phyloP scores from a whole-genome alignment of 345 rosid species.

The Euphorbia lathyris region DNA sequence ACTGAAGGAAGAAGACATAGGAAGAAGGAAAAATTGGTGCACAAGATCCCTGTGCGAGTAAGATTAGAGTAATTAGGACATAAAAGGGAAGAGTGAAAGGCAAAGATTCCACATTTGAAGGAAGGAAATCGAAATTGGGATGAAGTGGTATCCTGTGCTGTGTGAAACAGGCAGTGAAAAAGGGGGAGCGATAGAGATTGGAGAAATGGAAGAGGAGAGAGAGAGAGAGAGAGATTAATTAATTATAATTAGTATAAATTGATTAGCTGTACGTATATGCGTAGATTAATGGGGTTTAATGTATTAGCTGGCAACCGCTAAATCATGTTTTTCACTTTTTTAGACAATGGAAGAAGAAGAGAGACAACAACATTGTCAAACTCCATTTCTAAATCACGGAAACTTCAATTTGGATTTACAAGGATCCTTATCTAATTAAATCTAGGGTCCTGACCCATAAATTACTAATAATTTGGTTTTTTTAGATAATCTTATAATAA shows the following conservation, averaged over 20 bases:
- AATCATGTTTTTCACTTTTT: conserved; percentile 7
- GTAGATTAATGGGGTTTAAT: conserved; percentile 15
- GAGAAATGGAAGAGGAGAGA: background rate
- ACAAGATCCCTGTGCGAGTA: conserved; percentile 4
- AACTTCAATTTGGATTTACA: too few species aligned
- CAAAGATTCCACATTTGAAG: conserved; percentile 6
- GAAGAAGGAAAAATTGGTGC: background rate
- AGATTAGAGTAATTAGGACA: background rate
- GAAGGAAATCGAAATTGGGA: background rate
- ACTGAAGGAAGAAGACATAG: conserved; percentile 53
- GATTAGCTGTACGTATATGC: conserved; percentile 34
- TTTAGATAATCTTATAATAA: too few species aligned
- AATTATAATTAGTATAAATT: conserved; percentile 1
- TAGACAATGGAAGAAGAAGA: background rate
- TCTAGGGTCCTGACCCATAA: too few species aligned
- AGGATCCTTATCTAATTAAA: too few species aligned
- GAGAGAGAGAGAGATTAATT: background rate
- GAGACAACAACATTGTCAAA: background rate
- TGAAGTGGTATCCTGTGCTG: background rate
- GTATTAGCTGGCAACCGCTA: conserved; percentile 49
- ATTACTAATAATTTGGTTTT: too few species aligned
- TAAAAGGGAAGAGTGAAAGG: background rate
- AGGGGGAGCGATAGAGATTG: background rate
- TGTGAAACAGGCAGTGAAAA: background rate
- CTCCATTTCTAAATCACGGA: too few species aligned